Base-by-base conservation (phyloP, 352 stramenopile species). In the Phytophthora syringae region DNA sequence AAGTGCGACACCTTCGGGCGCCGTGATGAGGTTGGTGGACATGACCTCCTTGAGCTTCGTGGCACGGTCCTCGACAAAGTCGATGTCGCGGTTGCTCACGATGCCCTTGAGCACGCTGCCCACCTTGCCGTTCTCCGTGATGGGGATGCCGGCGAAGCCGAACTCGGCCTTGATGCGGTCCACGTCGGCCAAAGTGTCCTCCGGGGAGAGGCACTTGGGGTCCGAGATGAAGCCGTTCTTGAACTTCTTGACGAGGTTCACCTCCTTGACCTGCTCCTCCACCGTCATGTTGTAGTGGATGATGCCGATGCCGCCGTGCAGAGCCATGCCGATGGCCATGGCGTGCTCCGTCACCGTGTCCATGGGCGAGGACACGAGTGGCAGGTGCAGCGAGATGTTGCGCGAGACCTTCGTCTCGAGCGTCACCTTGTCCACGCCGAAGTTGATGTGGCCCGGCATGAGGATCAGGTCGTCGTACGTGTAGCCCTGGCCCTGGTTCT, bases 141-240 rank as follows among this genome's bases (percentile, higher is more conserved):
- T 99, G 21, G 98, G 98, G 75, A 99, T 99, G 28, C 98, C 97
- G 6, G 96, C 98, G 74, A 99, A 99, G 58, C 97, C 97, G 54
- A 98, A 96, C 70, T 97, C 87, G 52, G 69, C 71, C 77, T 99
- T 99, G 64, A 99, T 97, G 43, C 77, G 71, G 69, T 98, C 87
- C 10, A 99, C 96, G 72, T 99, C 96, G 10, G 79, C 90, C 18
- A 99, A 84, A 16, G 97, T 99, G 77, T 98, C 73, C 44, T 98
- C 85, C 1, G 97, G 97, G 44, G 90, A 98, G 18, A 99, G 82
- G 65, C 91, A 98, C 69, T 99, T 95, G 40, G 98, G 98, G 82
- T 99, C 96, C 25, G 95, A 98, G 79, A 99, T 99, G 84, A 99
- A 99, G 37, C 98, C 98, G 79, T 99, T 99, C 86, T 99, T 99